Conservation (phyloP, 306 rosid species). For the Casuarina equisetifolia region DNA sequence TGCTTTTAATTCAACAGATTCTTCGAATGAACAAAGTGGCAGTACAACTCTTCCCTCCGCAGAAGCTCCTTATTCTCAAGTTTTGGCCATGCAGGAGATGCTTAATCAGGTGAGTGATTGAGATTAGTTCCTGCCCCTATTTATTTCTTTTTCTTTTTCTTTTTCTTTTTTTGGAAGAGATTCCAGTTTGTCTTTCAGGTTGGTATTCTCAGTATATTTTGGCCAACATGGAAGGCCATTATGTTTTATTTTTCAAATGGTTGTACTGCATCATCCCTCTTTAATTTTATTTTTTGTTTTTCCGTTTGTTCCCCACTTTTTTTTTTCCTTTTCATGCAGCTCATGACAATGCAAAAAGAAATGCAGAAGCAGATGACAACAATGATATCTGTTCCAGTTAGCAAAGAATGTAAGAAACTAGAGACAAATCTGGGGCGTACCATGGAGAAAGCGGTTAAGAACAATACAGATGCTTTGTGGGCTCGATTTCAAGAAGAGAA, state of each 20-base stretch:
- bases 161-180: not conserved
- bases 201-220: not conserved
- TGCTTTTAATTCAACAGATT: slow-evolving; percentile 56
- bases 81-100: slow-evolving; percentile 73
- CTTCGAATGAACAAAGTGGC: slow-evolving; percentile 57
- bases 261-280: not conserved
- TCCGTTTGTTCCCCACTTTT: slow-evolving; percentile 4
- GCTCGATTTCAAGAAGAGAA: slow-evolving; percentile 90
- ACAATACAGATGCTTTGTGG: slow-evolving; percentile 80
- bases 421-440: slow-evolving; percentile 75
- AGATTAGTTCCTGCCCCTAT: not conserved
- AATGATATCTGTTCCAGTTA: slow-evolving; percentile 69
- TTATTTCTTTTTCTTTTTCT: not conserved
- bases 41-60: slow-evolving; percentile 48
- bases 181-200: not conserved
- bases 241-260: not conserved
- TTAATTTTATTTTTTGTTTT: not conserved
- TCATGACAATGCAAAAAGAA: slow-evolving; percentile 76
- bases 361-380: slow-evolving; percentile 84
- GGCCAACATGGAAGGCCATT: not conserved
- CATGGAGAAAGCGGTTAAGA: slow-evolving; percentile 79
- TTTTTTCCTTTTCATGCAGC: slow-evolving; percentile 42
- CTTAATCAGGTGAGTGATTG: slow-evolving; percentile 70
- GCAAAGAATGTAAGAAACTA: slow-evolving; percentile 90
- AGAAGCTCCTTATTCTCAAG: slow-evolving; percentile 61